phyloP scores from a whole-genome alignment of 768 basidiomycete species.

The Asterophora lycoperdoides region DNA sequence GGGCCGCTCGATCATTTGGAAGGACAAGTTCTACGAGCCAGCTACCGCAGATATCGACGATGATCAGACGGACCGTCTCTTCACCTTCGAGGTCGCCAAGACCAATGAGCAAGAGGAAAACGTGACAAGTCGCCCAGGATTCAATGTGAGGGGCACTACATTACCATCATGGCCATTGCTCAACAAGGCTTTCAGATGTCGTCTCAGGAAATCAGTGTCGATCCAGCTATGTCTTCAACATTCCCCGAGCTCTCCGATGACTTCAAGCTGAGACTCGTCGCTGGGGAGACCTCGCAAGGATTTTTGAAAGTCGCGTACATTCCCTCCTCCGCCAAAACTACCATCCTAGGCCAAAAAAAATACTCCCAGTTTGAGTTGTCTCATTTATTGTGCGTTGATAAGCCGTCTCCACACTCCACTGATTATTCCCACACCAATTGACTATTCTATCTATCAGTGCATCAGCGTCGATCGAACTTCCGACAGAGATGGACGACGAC shows the following conservation, averaged over 20 bases:
- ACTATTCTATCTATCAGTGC: background rate
- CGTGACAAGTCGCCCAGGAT: conserved; percentile 39
- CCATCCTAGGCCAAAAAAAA: background rate
- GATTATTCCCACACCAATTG: too few species aligned
- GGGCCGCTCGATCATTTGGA: conserved; percentile 41
- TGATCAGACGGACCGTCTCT: conserved; percentile 43
- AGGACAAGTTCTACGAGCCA: conserved; percentile 24
- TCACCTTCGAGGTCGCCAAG: conserved; percentile 50
- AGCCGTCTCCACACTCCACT: background rate
- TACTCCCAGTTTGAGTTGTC: background rate
- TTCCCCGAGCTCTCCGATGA: conserved; percentile 1
- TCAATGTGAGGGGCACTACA: conserved; percentile 32
- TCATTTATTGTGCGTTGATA: background rate
- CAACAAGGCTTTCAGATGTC: background rate
- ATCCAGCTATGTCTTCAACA: background rate
- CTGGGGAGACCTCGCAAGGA: conserved; percentile 38
- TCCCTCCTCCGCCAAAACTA: conserved; percentile 5
- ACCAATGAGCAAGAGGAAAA: conserved; percentile 53
- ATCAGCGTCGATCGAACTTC: background rate
- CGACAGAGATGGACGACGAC: background rate
- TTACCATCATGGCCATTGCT: background rate
- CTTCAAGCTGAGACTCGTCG: conserved; percentile 26
- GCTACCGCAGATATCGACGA: conserved; percentile 28
- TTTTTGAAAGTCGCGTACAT: conserved; percentile 31
- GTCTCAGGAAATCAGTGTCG: background rate